Evolutionary conservation across 345 rosid genomes (phyloP).

Genomic region (Brassica incana): DNA sequence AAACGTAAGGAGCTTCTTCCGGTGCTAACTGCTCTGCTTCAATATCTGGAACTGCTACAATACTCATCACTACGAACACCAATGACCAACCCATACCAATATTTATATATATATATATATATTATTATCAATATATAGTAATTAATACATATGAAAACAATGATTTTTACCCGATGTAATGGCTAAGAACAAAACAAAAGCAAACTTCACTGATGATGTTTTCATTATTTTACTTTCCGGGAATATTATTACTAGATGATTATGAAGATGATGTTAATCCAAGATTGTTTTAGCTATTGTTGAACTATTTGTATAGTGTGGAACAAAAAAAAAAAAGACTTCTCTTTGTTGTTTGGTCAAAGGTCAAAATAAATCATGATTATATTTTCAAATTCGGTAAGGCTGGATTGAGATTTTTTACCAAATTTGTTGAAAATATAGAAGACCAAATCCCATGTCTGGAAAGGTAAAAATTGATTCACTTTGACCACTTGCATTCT

Average conservation of each 20-base stretch:
- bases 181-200: background rate
- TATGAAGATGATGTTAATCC: background rate
- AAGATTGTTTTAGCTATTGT: background rate
- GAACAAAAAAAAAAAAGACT: background rate
- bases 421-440: background rate
- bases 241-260: background rate
- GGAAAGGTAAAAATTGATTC: background rate
- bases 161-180: background rate
- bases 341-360: no score
- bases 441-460: background rate
- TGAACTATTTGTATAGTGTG: background rate
- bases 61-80: background rate
- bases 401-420: background rate
- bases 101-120: no score
- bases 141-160: background rate
- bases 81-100: no score
- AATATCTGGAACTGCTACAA: background rate
- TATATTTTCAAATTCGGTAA: no score
- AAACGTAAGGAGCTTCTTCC: background rate
- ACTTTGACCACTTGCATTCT: background rate
- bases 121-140: background rate
- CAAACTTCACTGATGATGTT: background rate
- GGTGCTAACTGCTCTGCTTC: background rate
- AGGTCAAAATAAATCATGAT: background rate
- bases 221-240: background rate